These are phyloP conservation scores for Wallemia hederae DNA, from an alignment of 1,284 basidiomycete species.

Conservation along the genomic window DNA sequence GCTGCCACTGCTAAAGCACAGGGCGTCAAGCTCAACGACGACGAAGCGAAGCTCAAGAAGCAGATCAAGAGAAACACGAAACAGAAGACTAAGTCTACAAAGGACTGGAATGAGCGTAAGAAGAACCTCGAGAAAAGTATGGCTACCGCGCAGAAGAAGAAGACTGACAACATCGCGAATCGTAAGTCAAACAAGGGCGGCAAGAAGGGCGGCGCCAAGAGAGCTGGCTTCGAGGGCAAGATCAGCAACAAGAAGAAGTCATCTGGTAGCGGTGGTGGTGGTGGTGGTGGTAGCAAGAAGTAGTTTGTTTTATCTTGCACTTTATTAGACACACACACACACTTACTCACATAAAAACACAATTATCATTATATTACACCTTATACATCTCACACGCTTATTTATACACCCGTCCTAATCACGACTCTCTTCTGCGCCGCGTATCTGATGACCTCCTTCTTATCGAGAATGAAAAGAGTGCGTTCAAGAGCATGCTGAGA, in stretches of 20 bases:
- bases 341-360: too few relatives aligned
- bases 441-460: constrained; percentile 76
- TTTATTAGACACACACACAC: too few relatives aligned
- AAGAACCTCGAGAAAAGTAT: not conserved
- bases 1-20: not conserved
- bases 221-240: not conserved
- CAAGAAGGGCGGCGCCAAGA: not conserved
- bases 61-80: not conserved
- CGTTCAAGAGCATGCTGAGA: constrained; percentile 75
- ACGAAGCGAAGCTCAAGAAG: not conserved
- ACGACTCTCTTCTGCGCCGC: constrained; percentile 15
- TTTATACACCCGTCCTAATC: not conserved
- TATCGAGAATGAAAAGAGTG: constrained; percentile 73
- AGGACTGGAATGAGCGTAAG: not conserved
- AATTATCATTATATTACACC: not conserved
- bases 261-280: too few relatives aligned
- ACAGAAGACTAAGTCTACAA: not conserved
- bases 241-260: not conserved
- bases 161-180: not conserved
- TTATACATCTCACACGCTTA: not conserved
- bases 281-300: not conserved
- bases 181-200: not conserved
- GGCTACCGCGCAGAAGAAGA: not conserved
- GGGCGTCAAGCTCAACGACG: not conserved
- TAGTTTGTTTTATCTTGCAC: not conserved